Evolutionary conservation across 768 basidiomycete species (phyloP).

Genomic region (Mycena olivaceomarginata): DNA sequence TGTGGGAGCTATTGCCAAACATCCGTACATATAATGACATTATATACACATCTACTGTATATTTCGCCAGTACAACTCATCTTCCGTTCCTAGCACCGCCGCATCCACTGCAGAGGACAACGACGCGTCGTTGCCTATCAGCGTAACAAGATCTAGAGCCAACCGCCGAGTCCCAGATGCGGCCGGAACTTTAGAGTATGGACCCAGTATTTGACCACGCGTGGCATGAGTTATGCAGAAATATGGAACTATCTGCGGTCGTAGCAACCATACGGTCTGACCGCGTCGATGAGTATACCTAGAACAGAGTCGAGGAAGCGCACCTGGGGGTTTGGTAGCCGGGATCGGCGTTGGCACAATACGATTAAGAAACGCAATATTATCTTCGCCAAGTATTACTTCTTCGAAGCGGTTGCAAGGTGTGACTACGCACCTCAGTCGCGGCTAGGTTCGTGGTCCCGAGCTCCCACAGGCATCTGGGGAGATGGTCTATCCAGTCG

Average conservation of each 20-base stretch:
- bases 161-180: conserved; percentile 69
- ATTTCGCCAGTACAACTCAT: conserved; percentile 62
- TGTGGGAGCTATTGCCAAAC: conserved; percentile 22
- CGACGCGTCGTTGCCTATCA: conserved; percentile 44
- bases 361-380: conserved; percentile 81
- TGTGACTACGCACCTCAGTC: conserved; percentile 73
- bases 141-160: conserved; percentile 77
- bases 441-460: conserved; percentile 72
- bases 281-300: conserved; percentile 25
- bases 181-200: conserved; percentile 81
- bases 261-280: conserved; percentile 71
- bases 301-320: conserved; percentile 44
- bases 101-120: conserved; percentile 46
- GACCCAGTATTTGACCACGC: conserved; percentile 85
- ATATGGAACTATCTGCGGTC: conserved; percentile 83
- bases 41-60: neutral
- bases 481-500: conserved; percentile 86
- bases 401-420: neutral
- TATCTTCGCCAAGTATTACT: conserved; percentile 55
- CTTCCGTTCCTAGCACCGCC: conserved; percentile 60
- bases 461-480: conserved; percentile 91
- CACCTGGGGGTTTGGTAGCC: conserved; percentile 65
- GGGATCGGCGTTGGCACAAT: conserved; percentile 72
- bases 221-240: conserved; percentile 87
- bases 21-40: neutral